These are phyloP conservation scores for Elaeis guineensis DNA, from an alignment of 176 grass and related monocot genomes.

Conservation along the genomic window DNA sequence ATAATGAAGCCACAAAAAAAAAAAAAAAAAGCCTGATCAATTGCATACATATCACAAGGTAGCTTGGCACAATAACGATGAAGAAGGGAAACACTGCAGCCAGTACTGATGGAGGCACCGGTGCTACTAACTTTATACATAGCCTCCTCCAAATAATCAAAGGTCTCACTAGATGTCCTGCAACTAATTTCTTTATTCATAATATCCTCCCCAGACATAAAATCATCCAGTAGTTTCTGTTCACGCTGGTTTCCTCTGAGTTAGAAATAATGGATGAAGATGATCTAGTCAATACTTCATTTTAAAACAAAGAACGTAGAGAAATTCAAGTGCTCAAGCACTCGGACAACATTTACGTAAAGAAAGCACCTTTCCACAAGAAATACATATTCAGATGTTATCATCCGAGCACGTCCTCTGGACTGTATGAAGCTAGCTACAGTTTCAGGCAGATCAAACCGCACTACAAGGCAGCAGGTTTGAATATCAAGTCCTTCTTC, in stretches of 20 bases:
- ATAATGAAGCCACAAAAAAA: constrained; percentile 1
- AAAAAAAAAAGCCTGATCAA: constrained; percentile 5
- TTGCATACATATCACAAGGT: constrained; percentile 74
- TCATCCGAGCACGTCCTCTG: constrained; percentile 83
- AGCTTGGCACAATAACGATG: constrained; percentile 81
- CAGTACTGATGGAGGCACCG: constrained; percentile 85
- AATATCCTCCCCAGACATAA: constrained; percentile 56
- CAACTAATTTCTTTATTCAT: constrained; percentile 69
- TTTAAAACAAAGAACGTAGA: constrained; percentile 2
- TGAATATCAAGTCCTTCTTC: constrained; percentile 98
- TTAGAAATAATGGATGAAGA: not conserved
- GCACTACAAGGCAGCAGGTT: constrained; percentile 88
- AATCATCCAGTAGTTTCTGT: constrained; percentile 67
- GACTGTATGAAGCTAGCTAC: constrained; percentile 91
- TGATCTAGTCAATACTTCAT: too few species aligned
- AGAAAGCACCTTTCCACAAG: constrained; percentile 65
- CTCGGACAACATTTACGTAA: constrained; percentile 1
- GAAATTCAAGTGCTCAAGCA: constrained; percentile 15
- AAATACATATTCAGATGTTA: constrained; percentile 71
- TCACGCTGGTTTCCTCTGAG: constrained; percentile 63
- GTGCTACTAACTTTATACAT: constrained; percentile 63
- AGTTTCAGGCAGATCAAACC: constrained; percentile 96
- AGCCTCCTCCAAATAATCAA: constrained; percentile 60
- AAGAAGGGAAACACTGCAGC: constrained; percentile 73
- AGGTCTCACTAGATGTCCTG: constrained; percentile 66